These are phyloP conservation scores for Fragilaria crotonensis DNA, from an alignment of 108 stramenopile genomes.

Conservation along the genomic window DNA sequence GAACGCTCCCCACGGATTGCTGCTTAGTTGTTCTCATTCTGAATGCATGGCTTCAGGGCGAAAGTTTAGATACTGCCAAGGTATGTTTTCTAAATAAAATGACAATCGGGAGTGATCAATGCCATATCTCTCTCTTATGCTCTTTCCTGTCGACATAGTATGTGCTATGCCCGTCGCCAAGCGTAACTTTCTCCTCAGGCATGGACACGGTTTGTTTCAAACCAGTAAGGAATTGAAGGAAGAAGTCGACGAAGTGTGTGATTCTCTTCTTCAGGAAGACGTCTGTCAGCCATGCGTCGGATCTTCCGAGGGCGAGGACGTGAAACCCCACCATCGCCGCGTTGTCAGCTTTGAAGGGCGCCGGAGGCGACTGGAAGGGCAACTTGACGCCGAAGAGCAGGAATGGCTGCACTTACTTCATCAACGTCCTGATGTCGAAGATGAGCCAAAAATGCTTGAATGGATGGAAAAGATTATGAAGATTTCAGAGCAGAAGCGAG, in stretches of 20 bases:
- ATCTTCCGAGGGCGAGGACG: background rate
- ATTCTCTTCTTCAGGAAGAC: background rate
- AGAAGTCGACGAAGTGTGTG: background rate
- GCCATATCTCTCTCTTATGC: too few relatives aligned
- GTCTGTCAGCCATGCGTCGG: background rate
- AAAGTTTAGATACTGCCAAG: conserved; percentile 3
- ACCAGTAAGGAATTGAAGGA: background rate
- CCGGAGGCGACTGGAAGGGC: background rate
- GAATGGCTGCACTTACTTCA: background rate
- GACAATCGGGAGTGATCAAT: too few relatives aligned
- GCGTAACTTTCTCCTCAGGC: conserved; percentile 71
- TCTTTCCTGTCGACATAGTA: too few relatives aligned
- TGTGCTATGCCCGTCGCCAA: conserved; percentile 62
- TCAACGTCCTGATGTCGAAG: background rate
- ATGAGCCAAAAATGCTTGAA: background rate
- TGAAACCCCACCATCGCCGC: background rate
- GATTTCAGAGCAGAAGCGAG: background rate
- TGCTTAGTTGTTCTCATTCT: background rate
- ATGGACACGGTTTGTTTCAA: conserved; percentile 42
- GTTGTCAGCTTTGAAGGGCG: background rate
- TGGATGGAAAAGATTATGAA: background rate
- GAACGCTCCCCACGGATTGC: conserved; percentile 5
- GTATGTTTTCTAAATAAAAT: background rate
- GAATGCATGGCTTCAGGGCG: background rate
- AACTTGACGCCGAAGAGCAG: background rate